Evolutionary conservation across 2,329 filamentous ascomycete genomes (phyloP).

Genomic region (Incumbomyces lentus): DNA sequence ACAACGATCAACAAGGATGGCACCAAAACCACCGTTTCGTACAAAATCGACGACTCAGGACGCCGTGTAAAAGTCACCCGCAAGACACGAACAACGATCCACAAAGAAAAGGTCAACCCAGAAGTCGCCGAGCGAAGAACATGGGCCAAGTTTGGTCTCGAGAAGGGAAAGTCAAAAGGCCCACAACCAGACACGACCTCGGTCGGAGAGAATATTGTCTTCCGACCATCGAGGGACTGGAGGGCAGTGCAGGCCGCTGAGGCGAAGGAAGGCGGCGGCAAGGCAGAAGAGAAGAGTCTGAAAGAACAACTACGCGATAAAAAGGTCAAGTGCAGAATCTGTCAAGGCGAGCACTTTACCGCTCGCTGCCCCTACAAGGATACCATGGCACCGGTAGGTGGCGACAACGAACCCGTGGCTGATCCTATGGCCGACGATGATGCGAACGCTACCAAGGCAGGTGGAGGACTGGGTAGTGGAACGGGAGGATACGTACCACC

Average conservation of each 20-base stretch:
- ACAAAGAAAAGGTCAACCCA: constrained; percentile 91
- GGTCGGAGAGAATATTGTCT: constrained; percentile 95
- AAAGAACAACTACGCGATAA: constrained; percentile 79
- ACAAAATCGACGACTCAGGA: constrained; percentile 80
- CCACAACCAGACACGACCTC: constrained; percentile 83
- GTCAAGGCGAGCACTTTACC: constrained; percentile 97
- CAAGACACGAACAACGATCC: constrained; percentile 81
- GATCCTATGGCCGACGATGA: constrained; percentile 35
- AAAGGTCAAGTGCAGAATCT: constrained; percentile 99
- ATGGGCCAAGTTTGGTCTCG: constrained; percentile 87
- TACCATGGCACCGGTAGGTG: constrained; percentile 71
- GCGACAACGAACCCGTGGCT: constrained; percentile 27
- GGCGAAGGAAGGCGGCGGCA: constrained; percentile 31
- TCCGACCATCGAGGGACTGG: constrained; percentile 89
- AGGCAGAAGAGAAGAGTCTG: constrained; percentile 58
- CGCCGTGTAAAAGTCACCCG: constrained; percentile 97
- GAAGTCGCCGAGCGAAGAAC: constrained; percentile 87
- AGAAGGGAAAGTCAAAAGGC: constrained; percentile 72
- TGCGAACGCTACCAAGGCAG: constrained; percentile 38
- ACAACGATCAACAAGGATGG: constrained; percentile 96
- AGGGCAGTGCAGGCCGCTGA: constrained; percentile 79
- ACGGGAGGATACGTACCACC: constrained; percentile 90
- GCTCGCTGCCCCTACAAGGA: constrained; percentile 99
- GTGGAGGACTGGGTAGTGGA: constrained; percentile 50
- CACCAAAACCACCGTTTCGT: constrained; percentile 88